Percentiles rank a stretch among this genome's conserved stretches.
Evolutionary conservation across 2,329 filamentous ascomycete genomes (phyloP).

Genomic region (Mollisiaceae sp.): DNA sequence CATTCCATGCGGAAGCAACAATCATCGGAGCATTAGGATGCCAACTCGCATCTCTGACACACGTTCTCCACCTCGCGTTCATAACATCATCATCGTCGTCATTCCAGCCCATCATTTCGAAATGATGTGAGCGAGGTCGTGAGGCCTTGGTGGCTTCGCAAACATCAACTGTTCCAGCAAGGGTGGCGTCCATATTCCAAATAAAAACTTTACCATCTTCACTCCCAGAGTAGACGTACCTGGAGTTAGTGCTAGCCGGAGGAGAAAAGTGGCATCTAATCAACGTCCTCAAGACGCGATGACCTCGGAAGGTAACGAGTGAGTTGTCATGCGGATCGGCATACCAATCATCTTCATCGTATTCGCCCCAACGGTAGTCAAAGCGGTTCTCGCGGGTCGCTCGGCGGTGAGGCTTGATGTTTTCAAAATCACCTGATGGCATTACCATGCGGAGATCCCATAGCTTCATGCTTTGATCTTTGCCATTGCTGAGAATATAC

Average conservation of each 20-base stretch:
- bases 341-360: slow-evolving; percentile 68
- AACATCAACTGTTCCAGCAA: slow-evolving; percentile 80
- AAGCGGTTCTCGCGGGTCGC: slow-evolving; percentile 61
- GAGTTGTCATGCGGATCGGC: slow-evolving; percentile 87
- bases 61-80: slow-evolving; percentile 61
- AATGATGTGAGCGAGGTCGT: slow-evolving; percentile 54
- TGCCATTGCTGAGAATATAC: slow-evolving; percentile 92
- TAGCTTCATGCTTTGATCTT: slow-evolving; percentile 96
- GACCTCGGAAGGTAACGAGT: slow-evolving; percentile 90
- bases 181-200: slow-evolving; percentile 90
- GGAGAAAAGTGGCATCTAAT: slow-evolving; percentile 97
- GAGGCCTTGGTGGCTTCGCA: slow-evolving; percentile 69
- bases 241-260: slow-evolving; percentile 80
- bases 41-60: slow-evolving; percentile 74
- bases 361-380: slow-evolving; percentile 75
- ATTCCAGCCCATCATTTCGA: slow-evolving; percentile 34
- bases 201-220: slow-evolving; percentile 89
- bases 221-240: slow-evolving; percentile 93
- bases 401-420: slow-evolving; percentile 59
- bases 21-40: slow-evolving; percentile 72
- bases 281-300: slow-evolving; percentile 85
- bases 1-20: slow-evolving; percentile 73
- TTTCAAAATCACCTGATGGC: slow-evolving; percentile 67
- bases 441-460: slow-evolving; percentile 95
- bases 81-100: slow-evolving; percentile 35